These are phyloP conservation scores for Isoetes taiwanensis DNA, from an alignment of 75 land plant species.

Conservation along the genomic window DNA sequence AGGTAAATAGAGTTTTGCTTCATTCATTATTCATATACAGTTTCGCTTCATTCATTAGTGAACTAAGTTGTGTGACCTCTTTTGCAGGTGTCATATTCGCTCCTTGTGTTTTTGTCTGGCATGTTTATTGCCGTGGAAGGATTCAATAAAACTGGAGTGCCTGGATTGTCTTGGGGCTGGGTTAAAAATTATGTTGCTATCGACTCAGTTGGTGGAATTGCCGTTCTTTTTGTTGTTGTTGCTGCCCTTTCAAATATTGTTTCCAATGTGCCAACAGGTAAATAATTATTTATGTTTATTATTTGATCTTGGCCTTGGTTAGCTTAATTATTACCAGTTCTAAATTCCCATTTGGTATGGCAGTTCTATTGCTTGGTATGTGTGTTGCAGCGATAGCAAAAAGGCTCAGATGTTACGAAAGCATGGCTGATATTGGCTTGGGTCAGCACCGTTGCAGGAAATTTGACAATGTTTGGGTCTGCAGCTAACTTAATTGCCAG, in stretches of 20 bases:
- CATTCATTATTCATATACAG: not conserved
- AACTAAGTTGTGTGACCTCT: too few species aligned
- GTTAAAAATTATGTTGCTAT: not conserved
- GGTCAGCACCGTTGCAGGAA: slow-evolving; percentile 2
- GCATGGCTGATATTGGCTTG: slow-evolving; percentile 3
- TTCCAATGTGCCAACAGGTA: slow-evolving; percentile 4
- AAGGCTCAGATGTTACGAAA: not conserved
- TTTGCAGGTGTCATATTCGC: slow-evolving; percentile 7
- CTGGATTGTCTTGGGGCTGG: not conserved
- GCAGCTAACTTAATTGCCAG: slow-evolving; percentile 4
- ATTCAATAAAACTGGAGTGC: not conserved
- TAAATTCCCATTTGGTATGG: too few species aligned
- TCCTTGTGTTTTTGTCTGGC: slow-evolving; percentile 1
- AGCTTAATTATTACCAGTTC: too few species aligned
- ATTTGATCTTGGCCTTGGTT: too few species aligned
- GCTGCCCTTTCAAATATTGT: not conserved
- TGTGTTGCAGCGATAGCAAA: not conserved
- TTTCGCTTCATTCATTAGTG: not conserved
- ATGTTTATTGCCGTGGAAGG: slow-evolving; percentile 1
- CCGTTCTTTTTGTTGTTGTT: not conserved
- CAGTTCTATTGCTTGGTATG: not conserved
- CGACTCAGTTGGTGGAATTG: not conserved
- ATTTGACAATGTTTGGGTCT: not conserved
- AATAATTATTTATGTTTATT: too few species aligned
- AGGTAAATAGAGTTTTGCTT: too few species aligned